Conservation (phyloP, 192 early-diverging fungal species). For the Mortierella alpina region DNA sequence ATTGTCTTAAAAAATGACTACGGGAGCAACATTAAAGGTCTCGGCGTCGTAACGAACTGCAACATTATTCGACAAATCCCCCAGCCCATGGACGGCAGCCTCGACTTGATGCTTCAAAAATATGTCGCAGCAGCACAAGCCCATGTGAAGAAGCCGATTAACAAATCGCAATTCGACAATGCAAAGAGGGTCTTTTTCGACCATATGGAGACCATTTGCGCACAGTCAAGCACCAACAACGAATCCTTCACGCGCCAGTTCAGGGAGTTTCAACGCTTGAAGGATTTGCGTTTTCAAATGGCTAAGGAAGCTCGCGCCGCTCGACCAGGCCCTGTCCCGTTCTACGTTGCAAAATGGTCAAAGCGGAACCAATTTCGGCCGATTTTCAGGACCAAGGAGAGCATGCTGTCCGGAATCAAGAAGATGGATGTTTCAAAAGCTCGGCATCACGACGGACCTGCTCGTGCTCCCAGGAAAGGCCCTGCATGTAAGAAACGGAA, state of each 20-base stretch:
- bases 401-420: not conserved
- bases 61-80: not conserved
- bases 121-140: not conserved
- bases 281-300: not conserved
- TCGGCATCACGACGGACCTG: not conserved
- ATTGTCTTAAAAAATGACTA: constrained; percentile 1
- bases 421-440: not conserved
- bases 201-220: too few species aligned
- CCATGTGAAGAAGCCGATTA: not conserved
- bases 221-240: too few species aligned
- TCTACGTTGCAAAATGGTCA: not conserved
- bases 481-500: too few species aligned
- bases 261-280: not conserved
- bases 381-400: not conserved
- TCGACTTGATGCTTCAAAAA: not conserved
- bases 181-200: too few species aligned
- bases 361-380: not conserved
- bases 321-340: not conserved
- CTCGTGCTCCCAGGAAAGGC: too few species aligned
- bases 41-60: not conserved
- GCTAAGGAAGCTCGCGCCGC: not conserved
- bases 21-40: not conserved
- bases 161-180: not conserved
- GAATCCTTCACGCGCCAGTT: not conserved
- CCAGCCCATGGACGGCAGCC: not conserved